Percentiles rank a stretch among this genome's conserved stretches.
These are phyloP conservation scores for Dissophora globulifera DNA, from an alignment of 192 early-diverging fungal species.

Conservation along the genomic window DNA sequence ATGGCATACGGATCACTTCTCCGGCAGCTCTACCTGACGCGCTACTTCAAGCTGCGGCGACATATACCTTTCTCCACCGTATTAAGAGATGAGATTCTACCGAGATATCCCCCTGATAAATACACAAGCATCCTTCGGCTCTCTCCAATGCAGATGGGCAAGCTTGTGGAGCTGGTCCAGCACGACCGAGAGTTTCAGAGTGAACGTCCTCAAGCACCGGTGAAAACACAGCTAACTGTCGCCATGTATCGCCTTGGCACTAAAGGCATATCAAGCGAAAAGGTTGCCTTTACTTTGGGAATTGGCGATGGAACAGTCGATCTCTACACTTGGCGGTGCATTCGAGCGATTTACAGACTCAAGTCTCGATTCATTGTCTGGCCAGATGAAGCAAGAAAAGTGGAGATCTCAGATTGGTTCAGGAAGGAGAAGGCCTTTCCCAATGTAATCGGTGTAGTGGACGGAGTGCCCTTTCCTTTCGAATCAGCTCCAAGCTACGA, in stretches of 20 bases:
- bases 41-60: background rate
- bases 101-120: background rate
- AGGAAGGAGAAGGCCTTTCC: slow-evolving; percentile 8
- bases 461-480: slow-evolving; percentile 18
- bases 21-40: background rate
- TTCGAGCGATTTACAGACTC: slow-evolving; percentile 6
- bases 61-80: slow-evolving; percentile 6
- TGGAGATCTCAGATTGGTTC: background rate
- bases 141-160: background rate
- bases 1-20: background rate
- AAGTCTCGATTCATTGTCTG: slow-evolving; percentile 1
- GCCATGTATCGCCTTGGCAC: slow-evolving; percentile 3
- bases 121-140: slow-evolving; percentile 1
- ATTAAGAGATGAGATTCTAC: slow-evolving; percentile 1
- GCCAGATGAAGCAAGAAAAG: slow-evolving; percentile 11
- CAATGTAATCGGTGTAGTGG: slow-evolving; percentile 13
- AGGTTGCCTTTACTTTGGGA: background rate
- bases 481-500: slow-evolving; percentile 2
- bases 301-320: background rate
- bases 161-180: background rate
- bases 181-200: background rate
- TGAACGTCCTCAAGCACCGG: background rate
- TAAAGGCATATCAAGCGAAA: background rate
- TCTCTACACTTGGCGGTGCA: slow-evolving; percentile 9
- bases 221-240: background rate